Evolutionary conservation across 176 grass and related monocot genomes (phyloP), one percentile per base, ranked within the genome.

Genomic region (Aegilops longissima): DNA sequence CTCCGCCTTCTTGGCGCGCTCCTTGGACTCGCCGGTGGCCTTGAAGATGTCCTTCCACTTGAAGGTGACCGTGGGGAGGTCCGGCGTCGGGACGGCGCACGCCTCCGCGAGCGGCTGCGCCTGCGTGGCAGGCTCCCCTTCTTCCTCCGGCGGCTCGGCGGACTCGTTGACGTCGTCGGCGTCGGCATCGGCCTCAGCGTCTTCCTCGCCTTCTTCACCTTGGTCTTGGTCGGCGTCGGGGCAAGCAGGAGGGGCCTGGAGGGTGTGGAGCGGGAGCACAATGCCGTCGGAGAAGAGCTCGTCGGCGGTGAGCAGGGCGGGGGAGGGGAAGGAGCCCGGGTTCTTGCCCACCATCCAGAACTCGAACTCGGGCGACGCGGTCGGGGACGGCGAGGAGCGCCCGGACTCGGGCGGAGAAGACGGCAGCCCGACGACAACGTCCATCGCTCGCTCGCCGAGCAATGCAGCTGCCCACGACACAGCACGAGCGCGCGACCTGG

Each of bases 201-300:
- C 24, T 58, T 21, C 38, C 2, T 2, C 56, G 6, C 2, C 18
- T 58, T 21, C 38, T 0, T 2, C 56, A 2, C 2, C 24, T 45
- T 16, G 38, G 12, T 14, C 77, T 2, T n/a, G 2, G 17, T 59
- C 70, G 54, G 17, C 42, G 69, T 77, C 64, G 10, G 85, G 34
- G 13, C 16, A 17, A 2, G 49, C 1, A 14, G 77, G 56, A 4
- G 77, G 45, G 6, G 73, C n/a, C 42, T 85, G 80, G 23, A 93
- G 84, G 24, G 16, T 92, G 81, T 91, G 97, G 77, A 98, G 97
- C 33, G 97, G 97, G 33, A 96, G 94, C 78, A 98, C 94, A 36
- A 98, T 78, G 76, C 97, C 97, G 74, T 91, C 94, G 72, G 90
- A 95, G 88, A 98, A 98, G 90, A 98, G 97, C 93, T 98, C 92